These are phyloP conservation scores for Malus hybrid DNA, from an alignment of 331 rosid genomes.

Conservation along the genomic window DNA sequence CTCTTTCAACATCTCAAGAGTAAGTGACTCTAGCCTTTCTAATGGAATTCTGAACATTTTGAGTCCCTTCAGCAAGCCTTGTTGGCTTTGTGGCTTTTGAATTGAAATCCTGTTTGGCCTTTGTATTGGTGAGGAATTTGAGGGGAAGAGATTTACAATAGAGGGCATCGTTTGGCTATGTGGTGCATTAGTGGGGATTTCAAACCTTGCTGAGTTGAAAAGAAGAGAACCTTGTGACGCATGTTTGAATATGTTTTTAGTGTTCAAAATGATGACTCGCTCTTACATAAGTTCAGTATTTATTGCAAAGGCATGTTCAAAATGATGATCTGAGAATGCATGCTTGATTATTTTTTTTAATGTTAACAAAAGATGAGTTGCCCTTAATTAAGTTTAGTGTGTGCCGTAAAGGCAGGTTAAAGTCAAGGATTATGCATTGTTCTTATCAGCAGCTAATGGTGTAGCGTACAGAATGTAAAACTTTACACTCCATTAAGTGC, in stretches of 20 bases:
- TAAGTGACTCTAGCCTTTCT: conserved; percentile 30
- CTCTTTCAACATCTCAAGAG: conserved; percentile 91
- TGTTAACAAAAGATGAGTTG: background rate
- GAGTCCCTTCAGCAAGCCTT: background rate
- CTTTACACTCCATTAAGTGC: background rate
- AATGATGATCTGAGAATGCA: background rate
- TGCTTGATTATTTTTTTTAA: background rate
- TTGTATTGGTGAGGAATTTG: background rate
- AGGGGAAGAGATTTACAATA: background rate
- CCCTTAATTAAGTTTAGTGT: background rate
- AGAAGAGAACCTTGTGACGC: background rate
- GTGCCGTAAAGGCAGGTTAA: background rate
- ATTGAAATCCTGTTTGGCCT: background rate
- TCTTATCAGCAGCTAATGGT: background rate
- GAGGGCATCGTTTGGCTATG: background rate
- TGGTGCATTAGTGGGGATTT: background rate
- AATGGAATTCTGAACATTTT: background rate
- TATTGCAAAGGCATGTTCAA: background rate
- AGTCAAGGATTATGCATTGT: background rate
- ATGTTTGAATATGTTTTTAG: background rate
- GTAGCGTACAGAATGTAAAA: background rate
- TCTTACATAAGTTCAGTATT: background rate
- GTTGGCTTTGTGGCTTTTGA: background rate
- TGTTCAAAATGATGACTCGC: background rate
- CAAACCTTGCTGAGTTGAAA: background rate